phyloP scores from a whole-genome alignment of 2,329 filamentous ascomycete genomes.

The Didymella sp. region DNA sequence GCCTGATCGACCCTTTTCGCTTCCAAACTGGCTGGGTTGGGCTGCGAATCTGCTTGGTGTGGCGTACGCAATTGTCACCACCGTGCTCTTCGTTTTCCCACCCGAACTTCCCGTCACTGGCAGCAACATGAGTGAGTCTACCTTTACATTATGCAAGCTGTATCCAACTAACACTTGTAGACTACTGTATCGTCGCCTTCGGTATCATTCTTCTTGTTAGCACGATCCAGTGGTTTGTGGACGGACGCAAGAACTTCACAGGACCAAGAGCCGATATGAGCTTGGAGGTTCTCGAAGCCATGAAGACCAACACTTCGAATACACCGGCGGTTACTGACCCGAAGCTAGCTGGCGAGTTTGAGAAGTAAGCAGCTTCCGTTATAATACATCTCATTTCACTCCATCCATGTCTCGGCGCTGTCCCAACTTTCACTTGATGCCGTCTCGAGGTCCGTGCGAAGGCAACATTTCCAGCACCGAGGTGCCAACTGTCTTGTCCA shows the following conservation, averaged over 20 bases:
- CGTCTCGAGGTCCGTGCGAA: background rate
- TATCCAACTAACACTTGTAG: conserved; percentile 30
- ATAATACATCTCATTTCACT: background rate
- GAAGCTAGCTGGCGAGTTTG: conserved; percentile 1
- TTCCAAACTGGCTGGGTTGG: conserved; percentile 65
- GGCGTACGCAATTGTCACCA: conserved; percentile 72
- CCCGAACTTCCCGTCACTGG: conserved; percentile 69
- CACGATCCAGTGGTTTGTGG: conserved; percentile 65
- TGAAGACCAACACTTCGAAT: conserved; percentile 31
- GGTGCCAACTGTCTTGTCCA: background rate
- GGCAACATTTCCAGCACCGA: background rate
- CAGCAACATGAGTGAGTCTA: conserved; percentile 70
- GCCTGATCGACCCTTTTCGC: conserved; percentile 64
- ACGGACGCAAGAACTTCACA: conserved; percentile 67
- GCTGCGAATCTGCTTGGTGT: conserved; percentile 66
- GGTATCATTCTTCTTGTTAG: conserved; percentile 65
- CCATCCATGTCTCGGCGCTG: background rate
- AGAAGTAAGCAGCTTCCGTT: conserved; percentile 1
- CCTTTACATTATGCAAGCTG: background rate
- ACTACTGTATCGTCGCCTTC: conserved; percentile 64
- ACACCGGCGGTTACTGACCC: conserved; percentile 65
- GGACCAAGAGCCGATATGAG: conserved; percentile 55
- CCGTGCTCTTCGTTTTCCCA: conserved; percentile 77
- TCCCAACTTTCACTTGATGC: background rate
- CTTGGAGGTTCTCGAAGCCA: conserved; percentile 52